Percentiles rank a stretch among this genome's conserved stretches.
Evolutionary conservation across 2,329 filamentous ascomycete species (phyloP).

Genomic region (Penicillium janthinellum): DNA sequence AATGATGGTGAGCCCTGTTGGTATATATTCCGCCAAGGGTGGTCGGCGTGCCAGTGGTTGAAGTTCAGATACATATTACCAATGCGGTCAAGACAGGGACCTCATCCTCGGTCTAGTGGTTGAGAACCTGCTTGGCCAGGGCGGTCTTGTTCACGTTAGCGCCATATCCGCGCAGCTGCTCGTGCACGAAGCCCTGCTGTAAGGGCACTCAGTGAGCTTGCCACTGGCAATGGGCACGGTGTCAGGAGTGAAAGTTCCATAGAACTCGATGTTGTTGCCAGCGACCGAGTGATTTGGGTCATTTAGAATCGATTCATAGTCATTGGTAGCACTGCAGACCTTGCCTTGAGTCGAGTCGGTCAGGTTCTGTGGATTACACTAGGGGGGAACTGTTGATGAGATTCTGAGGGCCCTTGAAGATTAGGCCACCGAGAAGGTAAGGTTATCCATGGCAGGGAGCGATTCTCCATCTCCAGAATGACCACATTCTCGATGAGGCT

Average conservation of each 20-base stretch:
- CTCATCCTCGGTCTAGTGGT: slow-evolving; percentile 48
- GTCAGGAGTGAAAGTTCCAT: slow-evolving; percentile 43
- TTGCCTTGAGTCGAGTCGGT: slow-evolving; percentile 31
- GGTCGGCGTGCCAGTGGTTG: slow-evolving; percentile 50
- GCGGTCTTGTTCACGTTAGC: slow-evolving; percentile 31
- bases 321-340: slow-evolving; percentile 38
- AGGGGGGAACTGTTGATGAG: slow-evolving; percentile 47
- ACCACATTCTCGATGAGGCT: slow-evolving; percentile 43
- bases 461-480: slow-evolving; percentile 46
- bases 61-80: slow-evolving; percentile 47
- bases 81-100: slow-evolving; percentile 46
- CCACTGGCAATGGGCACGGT: slow-evolving; percentile 40
- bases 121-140: slow-evolving; percentile 46
- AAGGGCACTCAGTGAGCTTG: slow-evolving; percentile 26
- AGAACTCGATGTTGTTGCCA: slow-evolving; percentile 51
- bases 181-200: slow-evolving; percentile 46
- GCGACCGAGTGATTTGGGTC: slow-evolving; percentile 48
- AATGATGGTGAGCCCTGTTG: slow-evolving; percentile 7
- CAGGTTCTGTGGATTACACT: slow-evolving; percentile 46
- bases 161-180: slow-evolving; percentile 43
- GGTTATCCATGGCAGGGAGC: slow-evolving; percentile 49
- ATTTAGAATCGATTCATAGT: slow-evolving; percentile 46
- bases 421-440: slow-evolving; percentile 49
- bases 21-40: slow-evolving; percentile 43
- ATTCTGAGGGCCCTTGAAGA: slow-evolving; percentile 43